These are phyloP conservation scores for Fusarium subglutinans DNA, from an alignment of 2,329 filamentous ascomycete genomes.

Conservation along the genomic window DNA sequence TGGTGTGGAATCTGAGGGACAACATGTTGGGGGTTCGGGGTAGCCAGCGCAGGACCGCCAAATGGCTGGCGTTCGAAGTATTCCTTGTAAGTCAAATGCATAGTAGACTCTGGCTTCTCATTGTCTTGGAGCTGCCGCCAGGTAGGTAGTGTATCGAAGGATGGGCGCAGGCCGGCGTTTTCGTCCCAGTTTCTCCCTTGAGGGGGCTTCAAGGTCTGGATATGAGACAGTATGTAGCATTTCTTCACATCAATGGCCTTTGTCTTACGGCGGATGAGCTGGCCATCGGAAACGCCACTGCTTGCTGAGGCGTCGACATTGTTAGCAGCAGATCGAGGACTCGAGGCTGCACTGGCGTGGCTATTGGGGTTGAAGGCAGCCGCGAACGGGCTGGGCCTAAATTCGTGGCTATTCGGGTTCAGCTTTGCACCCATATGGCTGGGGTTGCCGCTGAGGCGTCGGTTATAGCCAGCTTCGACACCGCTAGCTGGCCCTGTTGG, in stretches of 20 bases:
- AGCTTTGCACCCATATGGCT: slow-evolving; percentile 65
- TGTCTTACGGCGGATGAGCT: slow-evolving; percentile 75
- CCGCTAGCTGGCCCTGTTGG: slow-evolving; percentile 76
- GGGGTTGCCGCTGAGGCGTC: slow-evolving; percentile 62
- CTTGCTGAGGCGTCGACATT: slow-evolving; percentile 49
- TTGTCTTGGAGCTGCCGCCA: slow-evolving; percentile 81
- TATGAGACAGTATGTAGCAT: slow-evolving; percentile 62
- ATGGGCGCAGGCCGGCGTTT: slow-evolving; percentile 84
- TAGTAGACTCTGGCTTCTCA: slow-evolving; percentile 73
- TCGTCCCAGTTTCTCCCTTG: slow-evolving; percentile 71
- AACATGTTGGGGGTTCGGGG: slow-evolving; percentile 74
- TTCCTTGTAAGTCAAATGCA: slow-evolving; percentile 75
- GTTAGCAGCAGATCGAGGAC: slow-evolving; percentile 72
- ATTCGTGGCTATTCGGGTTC: slow-evolving; percentile 77
- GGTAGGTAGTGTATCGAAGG: slow-evolving; percentile 84
- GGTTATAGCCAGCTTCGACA: slow-evolving; percentile 61
- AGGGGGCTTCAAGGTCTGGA: slow-evolving; percentile 63
- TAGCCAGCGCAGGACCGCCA: slow-evolving; percentile 66
- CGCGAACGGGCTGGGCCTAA: slow-evolving; percentile 85
- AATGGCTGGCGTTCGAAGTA: slow-evolving; percentile 78
- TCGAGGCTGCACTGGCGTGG: slow-evolving; percentile 73
- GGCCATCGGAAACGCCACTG: slow-evolving; percentile 45
- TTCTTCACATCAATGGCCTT: slow-evolving; percentile 77
- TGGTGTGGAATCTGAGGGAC: slow-evolving; percentile 81
- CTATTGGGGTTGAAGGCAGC: slow-evolving; percentile 80